Percentiles rank a stretch among this genome's conserved stretches.
phyloP scores from a whole-genome alignment of 2,329 filamentous ascomycete genomes.

The Epichloe scottii region DNA sequence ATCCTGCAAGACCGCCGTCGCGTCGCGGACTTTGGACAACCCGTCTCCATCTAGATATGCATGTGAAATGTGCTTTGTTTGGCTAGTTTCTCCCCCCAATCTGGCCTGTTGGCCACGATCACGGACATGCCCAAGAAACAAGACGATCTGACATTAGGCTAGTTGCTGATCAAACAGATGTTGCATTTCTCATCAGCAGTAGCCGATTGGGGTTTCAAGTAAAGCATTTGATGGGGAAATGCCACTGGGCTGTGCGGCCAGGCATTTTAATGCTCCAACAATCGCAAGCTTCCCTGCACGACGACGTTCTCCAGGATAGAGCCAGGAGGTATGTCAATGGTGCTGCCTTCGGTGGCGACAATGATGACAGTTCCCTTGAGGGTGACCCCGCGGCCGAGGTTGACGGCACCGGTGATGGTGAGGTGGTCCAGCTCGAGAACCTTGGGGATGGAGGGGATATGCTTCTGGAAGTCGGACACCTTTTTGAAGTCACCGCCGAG shows the following conservation, averaged over 20 bases:
- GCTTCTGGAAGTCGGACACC: conserved; percentile 91
- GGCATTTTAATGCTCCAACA: conserved; percentile 47
- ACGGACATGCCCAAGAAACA: neutral
- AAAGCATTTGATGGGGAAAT: neutral
- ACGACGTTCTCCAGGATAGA: conserved; percentile 98
- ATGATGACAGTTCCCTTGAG: conserved; percentile 99
- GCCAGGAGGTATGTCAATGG: conserved; percentile 93
- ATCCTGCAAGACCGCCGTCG: neutral
- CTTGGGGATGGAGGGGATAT: conserved; percentile 77
- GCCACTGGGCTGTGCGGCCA: neutral
- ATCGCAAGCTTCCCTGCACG: conserved; percentile 85
- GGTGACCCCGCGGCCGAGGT: conserved; percentile 88
- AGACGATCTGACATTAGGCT: neutral
- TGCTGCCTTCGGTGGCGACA: conserved; percentile 92
- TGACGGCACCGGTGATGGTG: conserved; percentile 95
- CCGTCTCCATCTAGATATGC: neutral
- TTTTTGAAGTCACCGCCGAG: conserved; percentile 99
- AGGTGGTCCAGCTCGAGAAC: conserved; percentile 88
- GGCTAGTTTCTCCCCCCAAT: neutral
- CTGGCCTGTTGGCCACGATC: neutral
- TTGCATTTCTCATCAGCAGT: neutral
- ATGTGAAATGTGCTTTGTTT: neutral
- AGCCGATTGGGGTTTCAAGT: neutral
- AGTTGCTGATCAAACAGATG: neutral
- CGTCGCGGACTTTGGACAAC: neutral